Percentiles rank a stretch among this genome's conserved stretches.
These are phyloP conservation scores for Xylaria telfairii DNA, from an alignment of 495 filamentous ascomycete species.

Conservation along the genomic window DNA sequence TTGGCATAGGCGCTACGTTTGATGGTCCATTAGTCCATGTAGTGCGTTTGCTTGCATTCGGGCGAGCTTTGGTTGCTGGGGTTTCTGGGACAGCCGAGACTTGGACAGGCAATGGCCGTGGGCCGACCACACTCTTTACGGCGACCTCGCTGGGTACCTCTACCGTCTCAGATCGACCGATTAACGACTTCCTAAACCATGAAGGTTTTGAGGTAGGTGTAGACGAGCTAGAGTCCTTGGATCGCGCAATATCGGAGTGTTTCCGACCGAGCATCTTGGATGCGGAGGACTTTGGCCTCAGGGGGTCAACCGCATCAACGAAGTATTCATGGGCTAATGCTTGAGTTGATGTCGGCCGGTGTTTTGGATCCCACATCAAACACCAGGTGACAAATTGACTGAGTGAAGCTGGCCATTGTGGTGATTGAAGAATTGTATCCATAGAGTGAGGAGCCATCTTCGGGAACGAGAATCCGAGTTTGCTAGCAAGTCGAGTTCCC, in stretches of 20 bases:
- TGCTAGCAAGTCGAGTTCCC: slow-evolving; percentile 87
- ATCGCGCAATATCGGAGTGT: slow-evolving; percentile 76
- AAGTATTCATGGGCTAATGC: slow-evolving; percentile 96
- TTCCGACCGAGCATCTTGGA: slow-evolving; percentile 85
- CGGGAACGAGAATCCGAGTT: slow-evolving; percentile 97
- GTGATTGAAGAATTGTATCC: slow-evolving; percentile 88
- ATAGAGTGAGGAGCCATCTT: slow-evolving; percentile 99
- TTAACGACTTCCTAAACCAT: slow-evolving; percentile 95
- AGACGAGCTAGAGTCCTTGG: slow-evolving; percentile 70
- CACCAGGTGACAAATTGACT: slow-evolving; percentile 97
- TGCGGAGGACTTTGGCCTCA: slow-evolving; percentile 88
- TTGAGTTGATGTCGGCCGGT: slow-evolving; percentile 90
- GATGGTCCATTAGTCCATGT: slow-evolving; percentile 84
- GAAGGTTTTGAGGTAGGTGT: slow-evolving; percentile 81
- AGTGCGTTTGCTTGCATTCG: slow-evolving; percentile 72
- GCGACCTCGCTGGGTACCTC: slow-evolving; percentile 41
- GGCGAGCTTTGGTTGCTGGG: slow-evolving; percentile 61
- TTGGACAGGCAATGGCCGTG: slow-evolving; percentile 65
- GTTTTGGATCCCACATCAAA: slow-evolving; percentile 98
- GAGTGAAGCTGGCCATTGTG: slow-evolving; percentile 90
- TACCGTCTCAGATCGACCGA: slow-evolving; percentile 62
- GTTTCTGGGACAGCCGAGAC: slow-evolving; percentile 59
- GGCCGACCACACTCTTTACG: slow-evolving; percentile 43
- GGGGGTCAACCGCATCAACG: slow-evolving; percentile 89
- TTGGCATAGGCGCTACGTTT: slow-evolving; percentile 94